phyloP scores from a whole-genome alignment of 345 rosid species.

The Hypericum perforatum region DNA sequence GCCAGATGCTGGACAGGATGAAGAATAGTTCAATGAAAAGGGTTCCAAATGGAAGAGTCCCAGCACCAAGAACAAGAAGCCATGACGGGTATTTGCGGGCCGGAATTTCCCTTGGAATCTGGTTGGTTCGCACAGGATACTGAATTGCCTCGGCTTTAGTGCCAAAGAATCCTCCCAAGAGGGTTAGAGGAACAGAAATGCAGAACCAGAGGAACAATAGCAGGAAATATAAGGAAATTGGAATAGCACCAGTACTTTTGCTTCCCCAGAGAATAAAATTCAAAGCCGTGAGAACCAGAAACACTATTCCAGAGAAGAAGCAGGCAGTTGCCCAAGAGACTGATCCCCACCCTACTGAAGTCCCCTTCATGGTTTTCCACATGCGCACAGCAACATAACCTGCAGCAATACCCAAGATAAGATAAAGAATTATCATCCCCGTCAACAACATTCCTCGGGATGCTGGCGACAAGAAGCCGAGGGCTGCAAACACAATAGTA shows the following conservation, averaged over 20 bases:
- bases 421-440: slow-evolving; percentile 72
- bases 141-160: slow-evolving; percentile 54
- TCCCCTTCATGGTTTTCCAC: slow-evolving; percentile 72
- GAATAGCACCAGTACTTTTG: slow-evolving; percentile 70
- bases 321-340: slow-evolving; percentile 63
- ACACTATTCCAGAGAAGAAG: slow-evolving; percentile 78
- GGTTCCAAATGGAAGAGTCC: slow-evolving; percentile 75
- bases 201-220: slow-evolving; percentile 80
- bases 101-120: slow-evolving; percentile 79
- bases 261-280: slow-evolving; percentile 75
- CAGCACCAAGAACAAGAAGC: slow-evolving; percentile 85
- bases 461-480: slow-evolving; percentile 81
- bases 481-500: slow-evolving; percentile 66
- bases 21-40: slow-evolving; percentile 72
- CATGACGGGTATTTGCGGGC: slow-evolving; percentile 77
- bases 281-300: slow-evolving; percentile 53
- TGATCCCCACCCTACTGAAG: slow-evolving; percentile 67
- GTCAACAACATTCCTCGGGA: slow-evolving; percentile 82
- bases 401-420: slow-evolving; percentile 60
- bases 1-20: slow-evolving; percentile 82
- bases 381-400: slow-evolving; percentile 64
- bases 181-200: slow-evolving; percentile 71
- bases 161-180: slow-evolving; percentile 67
- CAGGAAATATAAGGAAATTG: slow-evolving; percentile 57
- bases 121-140: slow-evolving; percentile 62